Evolutionary conservation across 2,329 filamentous ascomycete species (phyloP), one percentile per base, ranked within the genome.

Genomic region (Raffaelea deltoideospora): DNA sequence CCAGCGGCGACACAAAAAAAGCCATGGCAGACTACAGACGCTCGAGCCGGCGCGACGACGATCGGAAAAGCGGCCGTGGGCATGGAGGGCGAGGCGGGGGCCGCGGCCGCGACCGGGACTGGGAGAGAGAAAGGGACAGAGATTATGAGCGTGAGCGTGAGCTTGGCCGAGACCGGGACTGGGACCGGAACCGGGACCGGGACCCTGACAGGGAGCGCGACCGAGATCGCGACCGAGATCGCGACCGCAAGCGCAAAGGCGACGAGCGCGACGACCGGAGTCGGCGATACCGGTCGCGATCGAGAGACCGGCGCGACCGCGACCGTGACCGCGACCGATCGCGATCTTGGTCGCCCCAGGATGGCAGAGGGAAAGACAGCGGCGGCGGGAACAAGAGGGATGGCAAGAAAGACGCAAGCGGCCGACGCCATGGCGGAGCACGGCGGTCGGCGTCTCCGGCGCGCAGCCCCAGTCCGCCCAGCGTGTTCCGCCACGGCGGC

Each of bases 401-500:
- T 21, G 21, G 10, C 28, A 26, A 26, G 23, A 26, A 8, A 26
- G 8, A 13, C 23, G 23, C 23, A 13, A 26, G 13, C 23, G 23
- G 8, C 23, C 23, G 13, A 26, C 23, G 23, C 27, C n/a, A n/a
- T n/a, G n/a, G n/a, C 34, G 38, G n/a, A n/a, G n/a, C n/a, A n/a
- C 40, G 39, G 10, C 42, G 42, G 13, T 43, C 44, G 3, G 42
- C 37, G 14, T 46, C 42, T 1, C 44, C 44, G 10, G 32, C 27
- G 14, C 40, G 40, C 35, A 42, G 42, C 14, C 18, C 31, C 31
- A 41, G 41, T 17, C 39, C 38, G 3, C 20, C 23, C 11, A 23
- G 8, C 18, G n/a, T n/a, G n/a, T n/a, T n/a, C n/a, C 32, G 11
- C 21, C 28, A 22, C 31, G 19, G 13, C 35, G 30, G n/a, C 19